A percentile compares a stretch with the other conserved stretches of the same genome.
phyloP scores from a whole-genome alignment of 2,329 filamentous ascomycete genomes.

The Venturia effusa region DNA sequence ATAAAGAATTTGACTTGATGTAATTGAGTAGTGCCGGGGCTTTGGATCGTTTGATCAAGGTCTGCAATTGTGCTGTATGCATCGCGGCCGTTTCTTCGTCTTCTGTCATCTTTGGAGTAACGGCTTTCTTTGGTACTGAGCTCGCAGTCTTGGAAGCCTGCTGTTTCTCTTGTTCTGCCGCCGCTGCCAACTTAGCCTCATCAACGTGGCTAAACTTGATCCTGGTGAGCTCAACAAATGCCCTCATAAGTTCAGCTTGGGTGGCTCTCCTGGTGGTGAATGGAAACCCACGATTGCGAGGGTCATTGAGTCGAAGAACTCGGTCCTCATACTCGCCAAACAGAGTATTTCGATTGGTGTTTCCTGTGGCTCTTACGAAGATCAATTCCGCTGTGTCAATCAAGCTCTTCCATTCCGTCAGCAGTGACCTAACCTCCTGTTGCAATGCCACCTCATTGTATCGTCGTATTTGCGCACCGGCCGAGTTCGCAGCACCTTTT shows the following conservation, averaged over 20 bases:
- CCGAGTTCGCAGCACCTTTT: constrained; percentile 91
- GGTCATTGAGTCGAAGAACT: constrained; percentile 67
- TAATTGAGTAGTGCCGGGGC: constrained; percentile 79
- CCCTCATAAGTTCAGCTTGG: constrained; percentile 86
- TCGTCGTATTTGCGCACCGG: constrained; percentile 75
- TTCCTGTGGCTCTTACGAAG: constrained; percentile 82
- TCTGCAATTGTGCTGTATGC: constrained; percentile 82
- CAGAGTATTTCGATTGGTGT: constrained; percentile 72
- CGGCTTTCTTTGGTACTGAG: constrained; percentile 36
- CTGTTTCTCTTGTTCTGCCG: constrained; percentile 27
- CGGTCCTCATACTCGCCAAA: constrained; percentile 90
- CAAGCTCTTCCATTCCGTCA: constrained; percentile 74
- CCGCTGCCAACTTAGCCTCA: constrained; percentile 47
- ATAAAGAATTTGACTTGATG: constrained; percentile 62
- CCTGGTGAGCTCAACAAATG: constrained; percentile 85
- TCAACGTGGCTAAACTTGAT: constrained; percentile 75
- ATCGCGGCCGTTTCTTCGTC: constrained; percentile 73
- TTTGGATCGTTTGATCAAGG: constrained; percentile 80
- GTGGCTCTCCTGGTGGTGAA: constrained; percentile 89
- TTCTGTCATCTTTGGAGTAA: constrained; percentile 57
- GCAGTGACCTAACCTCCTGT: constrained; percentile 73
- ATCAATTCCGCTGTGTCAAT: constrained; percentile 76
- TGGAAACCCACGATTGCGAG: constrained; percentile 74
- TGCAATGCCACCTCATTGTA: constrained; percentile 89
- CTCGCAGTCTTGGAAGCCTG: constrained; percentile 12